Base-by-base conservation (phyloP, 139 green algal genomes). In the Raphidocelis subcapitata region DNA sequence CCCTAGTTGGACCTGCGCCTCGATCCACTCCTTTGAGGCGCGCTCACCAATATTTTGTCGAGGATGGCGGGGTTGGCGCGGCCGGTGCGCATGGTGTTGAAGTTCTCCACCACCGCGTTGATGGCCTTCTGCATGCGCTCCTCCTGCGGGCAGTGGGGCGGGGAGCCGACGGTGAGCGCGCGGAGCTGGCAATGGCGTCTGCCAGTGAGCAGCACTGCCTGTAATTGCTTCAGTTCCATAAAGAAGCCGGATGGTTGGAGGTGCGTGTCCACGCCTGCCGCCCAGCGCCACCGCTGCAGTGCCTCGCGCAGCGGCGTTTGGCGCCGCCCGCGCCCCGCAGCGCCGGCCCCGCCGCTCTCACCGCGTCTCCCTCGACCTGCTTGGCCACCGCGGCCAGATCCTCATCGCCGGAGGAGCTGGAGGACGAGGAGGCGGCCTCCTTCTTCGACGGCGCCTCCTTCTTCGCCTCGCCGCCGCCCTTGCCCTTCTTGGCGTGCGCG, bases 31-130 rank as follows among this genome's bases (percentile, higher is more conserved):
- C 23, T 5, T 14, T 62, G n/a, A 62, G n/a, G n/a, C n/a, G n/a
- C 55, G 12, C 79, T 18, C 29, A 91, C 93, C 77, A 88, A 76
- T 26, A 99, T 85, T 10, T 91, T 82, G 79, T 99, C 95, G 26
- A 99, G 84, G 80, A 99, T 94, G 41, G 85, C 65, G 3, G 92
- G 79, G 72, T 89, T 97, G 54, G 95, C 95, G 12, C 95, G 81
- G 1, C 95, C 95, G 16, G 95, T 99, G 15, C 95, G 81, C 44
- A 99, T 87, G 28, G 90, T 97, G 72, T 87, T 84, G 72, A 99
- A 96, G 75, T 85, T 90, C 26, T 87, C 79, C 32, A 67, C 71
- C 24, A 91, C 69, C 0, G 75, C 82, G 14, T 76, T 74, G 2
- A 97, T 32, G 29, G 82, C 83, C 81, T 97, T 97, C 32, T 95